phyloP scores from a whole-genome alignment of 805 yeast species.

The Yamadazyma nakazawae region DNA sequence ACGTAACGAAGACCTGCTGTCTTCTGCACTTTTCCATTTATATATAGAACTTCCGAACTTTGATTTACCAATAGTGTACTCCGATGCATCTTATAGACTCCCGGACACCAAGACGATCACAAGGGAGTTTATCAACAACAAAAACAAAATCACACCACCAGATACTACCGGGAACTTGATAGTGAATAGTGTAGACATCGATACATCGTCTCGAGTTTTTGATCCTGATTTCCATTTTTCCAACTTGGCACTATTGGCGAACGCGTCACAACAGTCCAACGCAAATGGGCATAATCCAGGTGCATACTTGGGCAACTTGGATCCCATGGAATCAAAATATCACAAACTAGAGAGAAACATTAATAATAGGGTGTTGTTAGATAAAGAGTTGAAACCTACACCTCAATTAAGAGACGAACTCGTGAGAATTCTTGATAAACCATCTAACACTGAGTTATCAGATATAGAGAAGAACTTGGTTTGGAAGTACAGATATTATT shows the following conservation, averaged over 20 bases:
- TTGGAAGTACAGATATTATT: slow-evolving; percentile 87
- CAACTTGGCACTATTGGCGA: slow-evolving; percentile 3
- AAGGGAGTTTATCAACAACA: neutral
- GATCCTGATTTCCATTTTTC: slow-evolving; percentile 40
- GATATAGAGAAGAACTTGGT: slow-evolving; percentile 82
- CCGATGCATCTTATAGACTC: slow-evolving; percentile 22
- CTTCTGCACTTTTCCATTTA: slow-evolving; percentile 20
- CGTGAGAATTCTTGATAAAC: slow-evolving; percentile 62
- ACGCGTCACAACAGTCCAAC: slow-evolving; percentile 2
- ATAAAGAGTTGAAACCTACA: slow-evolving; percentile 84
- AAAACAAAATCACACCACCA: neutral
- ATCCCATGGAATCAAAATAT: slow-evolving; percentile 87
- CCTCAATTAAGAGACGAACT: slow-evolving; percentile 77
- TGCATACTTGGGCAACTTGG: slow-evolving; percentile 23
- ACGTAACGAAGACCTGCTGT: neutral
- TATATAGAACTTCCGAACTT: slow-evolving; percentile 43
- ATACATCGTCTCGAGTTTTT: slow-evolving; percentile 32
- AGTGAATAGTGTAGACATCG: slow-evolving; percentile 32
- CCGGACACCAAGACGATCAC: slow-evolving; percentile 6
- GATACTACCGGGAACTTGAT: slow-evolving; percentile 22
- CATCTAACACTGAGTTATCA: slow-evolving; percentile 78
- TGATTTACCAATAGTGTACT: slow-evolving; percentile 40
- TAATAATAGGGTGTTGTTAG: slow-evolving; percentile 72
- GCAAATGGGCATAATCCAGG: neutral
- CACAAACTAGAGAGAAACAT: slow-evolving; percentile 75